A percentile compares a stretch with the other conserved stretches of the same genome.
phyloP scores from a whole-genome alignment of 1,284 basidiomycete species.

The Pyrrhoderma lamaoense region DNA sequence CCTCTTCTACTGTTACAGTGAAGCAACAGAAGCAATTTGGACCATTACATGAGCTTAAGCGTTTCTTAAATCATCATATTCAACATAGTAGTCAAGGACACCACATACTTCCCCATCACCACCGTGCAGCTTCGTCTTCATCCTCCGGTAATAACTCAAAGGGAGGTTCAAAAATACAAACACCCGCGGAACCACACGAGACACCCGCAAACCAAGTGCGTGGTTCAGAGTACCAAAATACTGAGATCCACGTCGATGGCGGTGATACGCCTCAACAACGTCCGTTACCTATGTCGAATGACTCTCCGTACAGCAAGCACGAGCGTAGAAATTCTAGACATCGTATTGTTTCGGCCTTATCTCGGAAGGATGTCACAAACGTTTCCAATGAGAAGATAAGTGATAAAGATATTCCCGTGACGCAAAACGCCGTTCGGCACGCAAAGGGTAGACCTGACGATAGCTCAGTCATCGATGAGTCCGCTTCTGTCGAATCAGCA shows the following conservation, averaged over 20 bases:
- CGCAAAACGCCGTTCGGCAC: constrained; percentile 14
- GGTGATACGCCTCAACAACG: constrained; percentile 21
- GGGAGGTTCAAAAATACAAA: constrained; percentile 24
- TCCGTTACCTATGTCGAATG: constrained; percentile 16
- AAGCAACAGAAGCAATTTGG: constrained; percentile 28
- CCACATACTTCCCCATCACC: constrained; percentile 12
- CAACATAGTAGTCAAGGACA: constrained; percentile 39
- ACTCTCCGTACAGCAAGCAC: background rate
- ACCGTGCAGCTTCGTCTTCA: constrained; percentile 16
- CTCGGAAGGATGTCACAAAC: constrained; percentile 10
- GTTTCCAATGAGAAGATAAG: background rate
- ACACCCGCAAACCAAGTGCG: constrained; percentile 30
- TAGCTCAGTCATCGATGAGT: constrained; percentile 46
- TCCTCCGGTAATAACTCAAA: constrained; percentile 8
- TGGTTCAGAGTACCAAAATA: constrained; percentile 33
- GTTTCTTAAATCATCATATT: constrained; percentile 87
- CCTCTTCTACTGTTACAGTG: constrained; percentile 32
- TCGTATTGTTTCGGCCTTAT: constrained; percentile 9
- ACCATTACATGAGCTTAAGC: constrained; percentile 83
- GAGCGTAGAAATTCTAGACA: constrained; percentile 6
- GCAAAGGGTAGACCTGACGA: constrained; percentile 16
- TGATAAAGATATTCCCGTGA: constrained; percentile 8
- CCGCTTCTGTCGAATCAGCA: constrained; percentile 51
- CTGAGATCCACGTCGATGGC: constrained; percentile 27
- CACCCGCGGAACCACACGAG: constrained; percentile 32